Evolutionary conservation across 1,284 basidiomycete genomes (phyloP), one percentile per base, ranked within the genome.

Genomic region (Heterobasidion irregulare): DNA sequence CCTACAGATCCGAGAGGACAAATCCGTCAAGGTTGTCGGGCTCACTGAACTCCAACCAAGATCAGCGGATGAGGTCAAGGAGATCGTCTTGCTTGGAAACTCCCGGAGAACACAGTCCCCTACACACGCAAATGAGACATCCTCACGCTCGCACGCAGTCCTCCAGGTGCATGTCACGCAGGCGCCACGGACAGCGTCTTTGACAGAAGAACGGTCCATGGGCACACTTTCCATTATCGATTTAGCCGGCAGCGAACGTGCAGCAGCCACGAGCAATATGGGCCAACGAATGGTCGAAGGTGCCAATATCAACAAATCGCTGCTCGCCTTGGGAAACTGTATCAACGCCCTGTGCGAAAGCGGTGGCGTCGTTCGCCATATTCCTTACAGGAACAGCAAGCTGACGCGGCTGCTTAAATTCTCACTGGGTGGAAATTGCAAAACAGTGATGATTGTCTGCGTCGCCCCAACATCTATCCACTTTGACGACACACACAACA

Each of bases 391-490:
- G 54, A 95, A 98, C 75, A 94, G 92, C 74, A 98, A 98, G 70
- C 87, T 98, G 63, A 98, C 95, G 0, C 89, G 95, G 33, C 73
- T 98, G 51, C 86, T 98, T 65, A 97, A 98, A 70, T 97, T 96
- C 74, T 95, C 94, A 0, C 82, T 98, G 41, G 94, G 94, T 0
- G 95, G 95, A 13, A 98, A 98, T 70, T 98, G 95, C 78, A 92
- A 95, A 72, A 98, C 95, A 0, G 93, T 96, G 66, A 95, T 96
- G 93, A 93, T 98, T 59, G 95, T 98, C 56, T 98, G 95, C 69
- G 79, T 98, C 53, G 94, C 94, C 1, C 95, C 95, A 1, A 93
- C 93, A 15, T 95, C 93, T 44, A 82, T 82, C 35, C 94, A 98
- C 70, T 96, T 97, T 66, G 95, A 98, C 66, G 95, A 98, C 68